Evolutionary conservation across 129 eudicot species (phyloP).

Genomic region (Flaveria ramosissima): DNA sequence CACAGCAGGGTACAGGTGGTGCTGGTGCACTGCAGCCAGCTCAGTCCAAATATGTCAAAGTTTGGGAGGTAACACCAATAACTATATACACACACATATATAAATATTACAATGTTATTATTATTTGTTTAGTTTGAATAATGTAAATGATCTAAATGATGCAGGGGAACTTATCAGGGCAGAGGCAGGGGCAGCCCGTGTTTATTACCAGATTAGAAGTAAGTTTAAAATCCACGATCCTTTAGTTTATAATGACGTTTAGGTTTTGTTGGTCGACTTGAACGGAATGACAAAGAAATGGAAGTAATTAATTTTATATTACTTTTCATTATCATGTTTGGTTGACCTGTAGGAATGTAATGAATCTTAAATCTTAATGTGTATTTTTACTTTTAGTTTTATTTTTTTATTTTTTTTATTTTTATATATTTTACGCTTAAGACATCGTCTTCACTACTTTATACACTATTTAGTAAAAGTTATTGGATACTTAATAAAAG

Average conservation of each 20-base stretch:
- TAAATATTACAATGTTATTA: background rate
- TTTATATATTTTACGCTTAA: no score
- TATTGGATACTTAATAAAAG: no score
- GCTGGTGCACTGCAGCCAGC: constrained; percentile 56
- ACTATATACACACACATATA: background rate
- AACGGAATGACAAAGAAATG: no score
- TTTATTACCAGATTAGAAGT: constrained; percentile 97
- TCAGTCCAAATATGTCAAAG: constrained; percentile 92
- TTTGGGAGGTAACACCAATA: constrained; percentile 82
- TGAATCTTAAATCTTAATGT: no score
- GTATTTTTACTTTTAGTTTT: no score
- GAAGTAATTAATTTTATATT: no score
- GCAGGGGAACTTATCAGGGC: constrained; percentile 98
- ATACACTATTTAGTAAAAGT: no score
- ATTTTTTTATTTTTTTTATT: no score
- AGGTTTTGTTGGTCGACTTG: background rate
- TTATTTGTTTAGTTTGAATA: constrained; percentile 2
- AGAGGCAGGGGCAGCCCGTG: constrained; percentile 98
- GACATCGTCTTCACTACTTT: no score
- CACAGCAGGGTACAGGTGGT: constrained; percentile 56
- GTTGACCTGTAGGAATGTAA: no score
- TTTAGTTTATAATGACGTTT: background rate
- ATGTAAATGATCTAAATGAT: constrained; percentile 23
- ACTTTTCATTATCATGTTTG: no score
- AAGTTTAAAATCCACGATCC: constrained; percentile 27